Conservation (phyloP, 2,329 filamentous ascomycete species). For the Botrytis aclada region DNA sequence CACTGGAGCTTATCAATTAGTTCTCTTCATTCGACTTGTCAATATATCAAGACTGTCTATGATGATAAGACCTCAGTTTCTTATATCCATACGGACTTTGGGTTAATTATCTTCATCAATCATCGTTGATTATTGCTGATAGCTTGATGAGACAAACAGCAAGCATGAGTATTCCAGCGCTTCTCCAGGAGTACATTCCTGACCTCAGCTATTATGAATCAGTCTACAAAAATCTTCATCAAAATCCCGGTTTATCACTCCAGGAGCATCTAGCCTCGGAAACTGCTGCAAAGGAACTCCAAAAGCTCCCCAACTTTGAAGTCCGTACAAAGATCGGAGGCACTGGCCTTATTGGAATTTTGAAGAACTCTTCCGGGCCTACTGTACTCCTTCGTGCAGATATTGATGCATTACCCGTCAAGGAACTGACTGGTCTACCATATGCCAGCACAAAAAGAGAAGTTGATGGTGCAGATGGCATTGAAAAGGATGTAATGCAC, state of each 20-base stretch:
- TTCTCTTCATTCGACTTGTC: neutral
- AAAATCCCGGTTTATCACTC: slow-evolving; percentile 56
- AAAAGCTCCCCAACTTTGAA: slow-evolving; percentile 39
- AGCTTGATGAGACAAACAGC: neutral
- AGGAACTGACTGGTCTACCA: slow-evolving; percentile 52
- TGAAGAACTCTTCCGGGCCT: slow-evolving; percentile 52
- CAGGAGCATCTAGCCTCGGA: slow-evolving; percentile 53
- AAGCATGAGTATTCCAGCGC: slow-evolving; percentile 22
- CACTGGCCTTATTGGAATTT: slow-evolving; percentile 54
- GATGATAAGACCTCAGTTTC: neutral
- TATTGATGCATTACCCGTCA: slow-evolving; percentile 58
- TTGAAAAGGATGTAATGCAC: slow-evolving; percentile 60
- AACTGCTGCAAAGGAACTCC: slow-evolving; percentile 45
- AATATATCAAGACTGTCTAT: neutral
- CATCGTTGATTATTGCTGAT: neutral
- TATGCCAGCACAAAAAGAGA: slow-evolving; percentile 50
- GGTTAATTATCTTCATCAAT: neutral
- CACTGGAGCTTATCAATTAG: neutral
- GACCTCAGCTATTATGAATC: slow-evolving; percentile 44
- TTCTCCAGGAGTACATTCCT: slow-evolving; percentile 21
- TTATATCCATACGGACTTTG: neutral
- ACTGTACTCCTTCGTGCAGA: slow-evolving; percentile 59
- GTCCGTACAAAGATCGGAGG: slow-evolving; percentile 51
- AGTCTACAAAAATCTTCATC: slow-evolving; percentile 58
- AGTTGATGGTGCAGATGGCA: slow-evolving; percentile 42